phyloP scores from a whole-genome alignment of 495 filamentous ascomycete species.

The Halenospora varia region DNA sequence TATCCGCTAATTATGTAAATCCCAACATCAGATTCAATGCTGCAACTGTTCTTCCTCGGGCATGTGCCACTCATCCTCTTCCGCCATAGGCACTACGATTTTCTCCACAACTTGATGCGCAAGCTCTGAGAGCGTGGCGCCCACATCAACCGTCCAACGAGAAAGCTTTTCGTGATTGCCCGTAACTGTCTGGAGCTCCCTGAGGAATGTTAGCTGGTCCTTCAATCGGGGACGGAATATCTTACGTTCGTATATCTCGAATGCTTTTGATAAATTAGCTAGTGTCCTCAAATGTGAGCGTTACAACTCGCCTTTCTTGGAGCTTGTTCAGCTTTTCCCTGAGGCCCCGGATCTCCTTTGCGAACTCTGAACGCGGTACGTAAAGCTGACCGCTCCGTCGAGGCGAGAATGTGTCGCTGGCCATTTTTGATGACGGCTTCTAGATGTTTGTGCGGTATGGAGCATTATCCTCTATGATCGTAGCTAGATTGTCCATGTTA shows the following conservation, averaged over 20 bases:
- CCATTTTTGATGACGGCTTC: background rate
- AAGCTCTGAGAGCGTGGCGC: background rate
- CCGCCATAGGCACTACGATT: background rate
- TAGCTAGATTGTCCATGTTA: background rate
- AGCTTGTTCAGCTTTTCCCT: background rate
- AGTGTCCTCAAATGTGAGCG: background rate
- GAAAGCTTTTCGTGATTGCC: background rate
- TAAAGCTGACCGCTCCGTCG: background rate
- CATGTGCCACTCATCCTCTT: background rate
- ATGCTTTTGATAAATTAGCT: background rate
- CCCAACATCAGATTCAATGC: background rate
- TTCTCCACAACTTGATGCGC: background rate
- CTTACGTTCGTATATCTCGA: constrained; percentile 1
- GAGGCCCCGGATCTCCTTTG: background rate
- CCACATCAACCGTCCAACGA: background rate
- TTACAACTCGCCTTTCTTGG: background rate
- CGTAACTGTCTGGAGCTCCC: background rate
- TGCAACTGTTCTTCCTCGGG: background rate
- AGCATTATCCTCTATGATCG: background rate
- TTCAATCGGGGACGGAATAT: background rate
- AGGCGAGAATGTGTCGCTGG: background rate
- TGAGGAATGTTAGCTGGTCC: background rate
- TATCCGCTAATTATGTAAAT: background rate
- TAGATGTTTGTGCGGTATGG: background rate
- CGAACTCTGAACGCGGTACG: background rate